Evolutionary conservation across 2,329 filamentous ascomycete species (phyloP), one percentile per base, ranked within the genome.

Genomic region (Xylaria sp.): DNA sequence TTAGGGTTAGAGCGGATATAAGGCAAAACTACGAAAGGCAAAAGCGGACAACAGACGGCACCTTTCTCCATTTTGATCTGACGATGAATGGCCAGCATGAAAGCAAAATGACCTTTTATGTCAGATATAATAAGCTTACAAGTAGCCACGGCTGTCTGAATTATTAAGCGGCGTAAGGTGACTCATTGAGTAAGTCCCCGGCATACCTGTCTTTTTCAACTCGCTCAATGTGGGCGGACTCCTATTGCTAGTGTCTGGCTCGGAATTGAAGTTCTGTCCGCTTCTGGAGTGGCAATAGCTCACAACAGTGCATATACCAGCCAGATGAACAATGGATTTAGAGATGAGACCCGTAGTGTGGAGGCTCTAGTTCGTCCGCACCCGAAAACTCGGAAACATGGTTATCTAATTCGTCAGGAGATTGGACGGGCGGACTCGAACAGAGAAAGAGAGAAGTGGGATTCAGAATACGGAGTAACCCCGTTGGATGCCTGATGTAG

Each of bases 71-170:
- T n/a, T 40, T 9, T 21, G 51, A 32, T 21, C 16, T 48, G 44
- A 21, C 27, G 25, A 21, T 18, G 29, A 55, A n/a, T 6, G 13
- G 16, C n/a, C 3, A 37, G 10, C 18, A 23, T 1, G 18, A 10
- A 23, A 13, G n/a, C n/a, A 13, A 16, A 35, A 23, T 23, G 32
- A 9, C 10, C 5, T n/a, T 53, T 51, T 3, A 53, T 32, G 25
- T 27, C 25, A 32, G 25, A 32, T 32, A 32, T 16, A 29, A 32
- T 53, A 53, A 53, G 50, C 50, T 53, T n/a, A 53, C 50, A 32
- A 32, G 3, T 32, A 32, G 29, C 32, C 16, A 6, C 23, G 8
- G 2, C 10, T 8, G 25, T 1, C 16, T 32, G 18, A 9, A 8
- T 13, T 51, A 51, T 53, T n/a, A 32, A 32, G 50, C 48, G 48